phyloP scores from a whole-genome alignment of 129 eudicot species.

The Pulicaria dysenterica region DNA sequence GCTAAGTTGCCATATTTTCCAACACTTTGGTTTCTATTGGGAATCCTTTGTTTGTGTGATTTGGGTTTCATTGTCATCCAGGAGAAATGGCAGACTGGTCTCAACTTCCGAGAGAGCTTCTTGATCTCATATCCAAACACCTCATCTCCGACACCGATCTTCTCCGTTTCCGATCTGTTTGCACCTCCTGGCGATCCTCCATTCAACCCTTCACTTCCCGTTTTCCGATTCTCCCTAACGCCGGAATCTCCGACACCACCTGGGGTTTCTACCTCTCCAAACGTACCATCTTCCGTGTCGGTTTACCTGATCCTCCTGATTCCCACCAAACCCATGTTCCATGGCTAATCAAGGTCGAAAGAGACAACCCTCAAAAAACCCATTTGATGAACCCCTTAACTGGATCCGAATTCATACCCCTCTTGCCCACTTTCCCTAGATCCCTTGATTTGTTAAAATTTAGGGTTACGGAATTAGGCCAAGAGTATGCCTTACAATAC shows the following conservation, averaged over 20 bases:
- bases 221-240: conserved; percentile 65
- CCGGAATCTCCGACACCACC: conserved; percentile 70
- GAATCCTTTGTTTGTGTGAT: neutral
- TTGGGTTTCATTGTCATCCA: conserved; percentile 1
- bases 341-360: conserved; percentile 81
- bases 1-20: neutral
- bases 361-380: conserved; percentile 43
- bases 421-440: conserved; percentile 55
- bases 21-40: neutral
- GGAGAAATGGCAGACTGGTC: conserved; percentile 84
- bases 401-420: conserved; percentile 43
- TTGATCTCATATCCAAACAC: conserved; percentile 58
- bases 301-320: conserved; percentile 33
- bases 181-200: conserved; percentile 86
- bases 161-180: conserved; percentile 82
- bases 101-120: conserved; percentile 75
- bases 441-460: conserved; percentile 40
- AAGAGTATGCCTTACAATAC: conserved; percentile 63
- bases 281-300: conserved; percentile 59
- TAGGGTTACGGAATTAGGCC: conserved; percentile 61
- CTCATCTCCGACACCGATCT: conserved; percentile 62
- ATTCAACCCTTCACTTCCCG: conserved; percentile 37
- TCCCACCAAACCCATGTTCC: conserved; percentile 5
- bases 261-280: conserved; percentile 79
- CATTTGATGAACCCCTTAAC: conserved; percentile 62